phyloP scores from a whole-genome alignment of 2,329 filamentous ascomycete genomes.

The Cylindrodendrum hubeiense region DNA sequence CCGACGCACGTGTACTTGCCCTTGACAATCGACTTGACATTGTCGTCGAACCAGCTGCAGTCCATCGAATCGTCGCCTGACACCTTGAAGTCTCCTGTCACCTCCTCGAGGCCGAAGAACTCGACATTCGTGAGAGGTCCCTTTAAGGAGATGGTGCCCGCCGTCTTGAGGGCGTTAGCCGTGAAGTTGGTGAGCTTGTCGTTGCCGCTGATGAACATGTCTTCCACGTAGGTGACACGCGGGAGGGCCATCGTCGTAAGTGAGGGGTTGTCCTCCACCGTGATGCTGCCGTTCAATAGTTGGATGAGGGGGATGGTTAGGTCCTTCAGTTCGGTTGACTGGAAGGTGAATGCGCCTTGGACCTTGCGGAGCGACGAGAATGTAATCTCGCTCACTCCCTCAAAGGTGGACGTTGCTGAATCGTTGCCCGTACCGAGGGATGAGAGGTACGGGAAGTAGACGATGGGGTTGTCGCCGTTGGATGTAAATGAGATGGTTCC shows the following conservation, averaged over 20 bases:
- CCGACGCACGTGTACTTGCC: slow-evolving; percentile 43
- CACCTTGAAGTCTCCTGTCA: slow-evolving; percentile 45
- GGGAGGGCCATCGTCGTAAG: slow-evolving; percentile 42
- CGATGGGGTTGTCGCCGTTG: slow-evolving; percentile 34
- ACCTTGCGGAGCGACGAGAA: slow-evolving; percentile 41
- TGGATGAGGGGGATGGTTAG: slow-evolving; percentile 42
- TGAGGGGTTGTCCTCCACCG: slow-evolving; percentile 39
- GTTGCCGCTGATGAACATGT: slow-evolving; percentile 39
- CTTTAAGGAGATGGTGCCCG: slow-evolving; percentile 40
- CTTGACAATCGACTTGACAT: slow-evolving; percentile 41
- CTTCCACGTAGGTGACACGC: slow-evolving; percentile 34
- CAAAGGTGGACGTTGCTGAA: slow-evolving; percentile 39
- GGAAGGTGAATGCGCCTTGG: slow-evolving; percentile 40
- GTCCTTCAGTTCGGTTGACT: slow-evolving; percentile 35
- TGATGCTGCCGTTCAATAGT: slow-evolving; percentile 40
- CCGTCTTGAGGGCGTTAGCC: slow-evolving; percentile 43
- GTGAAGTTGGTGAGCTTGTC: slow-evolving; percentile 43
- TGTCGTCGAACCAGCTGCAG: slow-evolving; percentile 47
- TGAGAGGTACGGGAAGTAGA: slow-evolving; percentile 38
- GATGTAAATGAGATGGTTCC: slow-evolving; percentile 41
- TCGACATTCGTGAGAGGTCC: slow-evolving; percentile 43
- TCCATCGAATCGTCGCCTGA: slow-evolving; percentile 43
- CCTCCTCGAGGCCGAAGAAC: slow-evolving; percentile 42
- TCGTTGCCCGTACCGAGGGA: slow-evolving; percentile 42
- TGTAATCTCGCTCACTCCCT: slow-evolving; percentile 32